These are phyloP conservation scores for Eucalyptus rudis DNA, from an alignment of 345 rosid genomes.

Conservation along the genomic window DNA sequence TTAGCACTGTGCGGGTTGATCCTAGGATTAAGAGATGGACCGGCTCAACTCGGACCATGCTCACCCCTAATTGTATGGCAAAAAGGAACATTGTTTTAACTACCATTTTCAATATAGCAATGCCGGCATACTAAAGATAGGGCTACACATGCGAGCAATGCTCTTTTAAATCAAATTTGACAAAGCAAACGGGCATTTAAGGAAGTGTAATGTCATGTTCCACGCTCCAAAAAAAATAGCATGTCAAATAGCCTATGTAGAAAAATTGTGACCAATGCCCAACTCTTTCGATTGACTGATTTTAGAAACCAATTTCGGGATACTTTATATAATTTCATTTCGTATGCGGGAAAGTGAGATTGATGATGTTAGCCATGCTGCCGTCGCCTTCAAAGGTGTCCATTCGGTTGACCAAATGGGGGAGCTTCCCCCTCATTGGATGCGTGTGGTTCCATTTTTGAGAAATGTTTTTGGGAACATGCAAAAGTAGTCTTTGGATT, in stretches of 20 bases:
- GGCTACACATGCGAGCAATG: background rate
- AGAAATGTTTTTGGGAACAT: no score
- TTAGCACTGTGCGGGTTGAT: rapidly evolving
- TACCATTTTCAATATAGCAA: background rate
- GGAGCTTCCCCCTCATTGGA: background rate
- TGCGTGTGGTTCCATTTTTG: background rate
- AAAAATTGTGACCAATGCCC: background rate
- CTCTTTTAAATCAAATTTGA: background rate
- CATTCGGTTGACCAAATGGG: background rate
- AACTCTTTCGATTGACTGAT: background rate
- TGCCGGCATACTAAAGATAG: background rate
- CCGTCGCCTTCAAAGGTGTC: background rate
- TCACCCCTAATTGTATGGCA: background rate
- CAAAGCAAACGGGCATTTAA: background rate
- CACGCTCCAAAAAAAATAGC: background rate
- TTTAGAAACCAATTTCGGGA: background rate
- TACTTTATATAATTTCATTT: background rate
- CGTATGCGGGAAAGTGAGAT: background rate
- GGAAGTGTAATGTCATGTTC: background rate
- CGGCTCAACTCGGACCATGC: rapidly evolving
- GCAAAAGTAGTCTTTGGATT: background rate
- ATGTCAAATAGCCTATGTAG: background rate
- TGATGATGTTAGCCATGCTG: background rate
- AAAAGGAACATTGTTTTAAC: background rate
- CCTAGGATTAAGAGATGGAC: rapidly evolving